Evolutionary conservation across 164 flowering plant species (phyloP).

Genomic region (Dillenia turbinata): DNA sequence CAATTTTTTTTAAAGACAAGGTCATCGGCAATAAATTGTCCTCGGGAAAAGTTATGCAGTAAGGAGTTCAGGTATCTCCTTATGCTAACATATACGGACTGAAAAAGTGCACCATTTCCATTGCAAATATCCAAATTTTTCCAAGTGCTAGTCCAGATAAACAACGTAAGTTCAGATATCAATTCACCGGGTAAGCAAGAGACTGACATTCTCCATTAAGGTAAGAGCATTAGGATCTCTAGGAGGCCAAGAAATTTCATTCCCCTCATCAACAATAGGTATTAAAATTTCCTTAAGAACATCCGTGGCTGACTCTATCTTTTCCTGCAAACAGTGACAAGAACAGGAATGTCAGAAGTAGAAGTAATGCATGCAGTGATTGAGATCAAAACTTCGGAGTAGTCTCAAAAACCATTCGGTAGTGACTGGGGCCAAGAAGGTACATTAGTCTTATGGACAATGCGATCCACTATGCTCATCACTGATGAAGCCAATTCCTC

Average conservation of each 20-base stretch:
- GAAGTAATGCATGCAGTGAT: background rate
- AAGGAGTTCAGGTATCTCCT: too few species aligned
- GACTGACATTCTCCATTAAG: constrained; percentile 73
- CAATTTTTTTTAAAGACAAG: too few species aligned
- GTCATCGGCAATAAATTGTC: too few species aligned
- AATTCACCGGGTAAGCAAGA: background rate
- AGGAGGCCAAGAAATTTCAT: constrained; percentile 93
- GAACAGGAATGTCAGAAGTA: constrained; percentile 7
- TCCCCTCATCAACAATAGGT: constrained; percentile 66
- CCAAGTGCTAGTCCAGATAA: too few species aligned
- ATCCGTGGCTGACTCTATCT: constrained; percentile 92
- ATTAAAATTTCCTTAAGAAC: constrained; percentile 65
- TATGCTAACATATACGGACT: too few species aligned
- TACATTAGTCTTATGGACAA: constrained; percentile 83
- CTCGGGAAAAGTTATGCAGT: too few species aligned
- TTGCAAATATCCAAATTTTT: too few species aligned
- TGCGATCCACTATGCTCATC: constrained; percentile 78
- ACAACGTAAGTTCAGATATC: too few species aligned
- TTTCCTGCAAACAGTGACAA: constrained; percentile 52
- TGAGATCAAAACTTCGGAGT: background rate
- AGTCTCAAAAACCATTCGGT: too few species aligned
- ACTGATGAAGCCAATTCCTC: constrained; percentile 79
- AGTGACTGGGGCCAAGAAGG: constrained; percentile 1
- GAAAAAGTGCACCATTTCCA: too few species aligned
- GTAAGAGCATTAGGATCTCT: constrained; percentile 66